Evolutionary conservation across 2,329 filamentous ascomycete species (phyloP), one percentile per base, ranked within the genome.

Genomic region (Rhexocercosporidium sp.): DNA sequence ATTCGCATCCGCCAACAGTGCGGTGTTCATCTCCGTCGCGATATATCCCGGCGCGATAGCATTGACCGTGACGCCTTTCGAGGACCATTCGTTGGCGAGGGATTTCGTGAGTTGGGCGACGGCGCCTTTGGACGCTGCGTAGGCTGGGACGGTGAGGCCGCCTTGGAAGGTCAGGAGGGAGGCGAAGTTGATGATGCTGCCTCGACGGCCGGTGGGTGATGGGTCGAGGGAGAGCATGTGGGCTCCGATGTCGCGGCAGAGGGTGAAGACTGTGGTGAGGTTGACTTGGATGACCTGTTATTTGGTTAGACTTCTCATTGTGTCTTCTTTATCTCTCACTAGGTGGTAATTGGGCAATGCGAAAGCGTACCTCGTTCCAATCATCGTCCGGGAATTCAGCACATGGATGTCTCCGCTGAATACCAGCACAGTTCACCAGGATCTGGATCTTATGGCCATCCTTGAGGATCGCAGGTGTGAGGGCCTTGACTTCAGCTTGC

Each of bases 11-110:
- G 89, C 86, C 51, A 97, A 87, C 75, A 97, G 80, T 2, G 93
- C 94, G 71, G 85, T 86, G 78, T 97, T 97, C 94, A 97, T 97
- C 68, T 97, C 94, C n/a, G 94, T 97, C 59, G 87, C 92, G 73
- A 97, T 92, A 79, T 97, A 97, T 0, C 94, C 94, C 0, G 94
- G 94, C 1, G 94, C 93, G 76, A 97, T 92, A 8, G 91, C 92
- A 78, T 97, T 97, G 47, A 97, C 93, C 0, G 86, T 92, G 69
- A 97, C 85, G 1, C 93, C 93, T 75, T 88, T 86, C n/a, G 83
- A 79, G 0, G 90, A 88, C 94, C 94, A 97, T 81, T 96, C 92
- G 77, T 97, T 97, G 56, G 90, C 89, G 66, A 97, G 83, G 29
- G 90, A 90, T 81, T 82, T 80, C 31, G 75, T 82, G 11, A 79